Base-by-base conservation (phyloP, 2,329 filamentous ascomycete species). In the Arthroderma uncinatum region DNA sequence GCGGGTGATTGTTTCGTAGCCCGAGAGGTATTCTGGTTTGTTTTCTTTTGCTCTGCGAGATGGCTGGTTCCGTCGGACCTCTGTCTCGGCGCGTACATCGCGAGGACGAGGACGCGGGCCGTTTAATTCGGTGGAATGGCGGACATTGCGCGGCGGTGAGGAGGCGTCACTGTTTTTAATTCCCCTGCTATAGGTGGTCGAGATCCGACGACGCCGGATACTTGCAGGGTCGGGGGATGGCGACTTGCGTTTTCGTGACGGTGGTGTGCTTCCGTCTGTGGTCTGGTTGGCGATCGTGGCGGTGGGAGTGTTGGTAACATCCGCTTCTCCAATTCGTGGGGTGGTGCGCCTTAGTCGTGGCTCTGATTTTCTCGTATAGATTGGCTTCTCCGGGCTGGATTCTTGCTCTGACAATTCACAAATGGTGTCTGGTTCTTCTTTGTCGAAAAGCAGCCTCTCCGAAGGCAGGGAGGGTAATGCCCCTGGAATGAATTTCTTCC, bases 401-500 rank as follows among this genome's bases (percentile, higher is more conserved):
- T 53, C 50, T 37, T 23, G 50, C 30, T 2, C 19, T 37, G 50
- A 30, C 6, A 30, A 2, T 23, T 36, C 50, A 37, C 28, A n/a
- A 28, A 39, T 53, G 16, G 36, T 14, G 19, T 10, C 10, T 21
- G 30, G 33, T 10, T 53, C 50, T 25, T 44, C 25, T 3, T 4
- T 16, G 23, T 50, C 65, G 57, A 70, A 66, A 4, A 77, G 65
- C 23, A 77, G 64, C 59, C 74, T 65, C 61, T 78, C 76, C 1
- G 75, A 77, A 1, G 73, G 76, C 30, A 78, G 64, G 6, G 73
- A 71, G 4, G 75, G 68, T 5, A 78, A 64, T 54, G 67, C 68
- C 8, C 74, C 73, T 0, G 74, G 73, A 1, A 73, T 68, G 48
- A 76, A 76, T 48, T 67, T 68, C 21, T 65, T 65, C 33, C 12